Percentiles rank a stretch among this genome's conserved stretches.
Conservation (phyloP, 2,329 filamentous ascomycete genomes). For the Phyllosticta capitalensis region DNA sequence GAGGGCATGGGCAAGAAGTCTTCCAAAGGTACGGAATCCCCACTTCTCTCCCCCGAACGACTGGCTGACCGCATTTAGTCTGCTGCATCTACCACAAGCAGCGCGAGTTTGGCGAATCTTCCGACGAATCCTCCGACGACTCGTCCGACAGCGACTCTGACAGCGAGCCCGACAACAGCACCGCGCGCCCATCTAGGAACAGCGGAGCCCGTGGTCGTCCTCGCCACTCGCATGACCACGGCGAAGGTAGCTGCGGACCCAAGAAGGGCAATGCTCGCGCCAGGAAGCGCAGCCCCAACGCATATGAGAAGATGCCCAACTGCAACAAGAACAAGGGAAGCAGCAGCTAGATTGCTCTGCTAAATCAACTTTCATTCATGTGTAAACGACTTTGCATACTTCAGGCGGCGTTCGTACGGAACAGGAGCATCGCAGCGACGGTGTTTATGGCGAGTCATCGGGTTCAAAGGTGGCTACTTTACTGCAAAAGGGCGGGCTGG, state of each 20-base stretch:
- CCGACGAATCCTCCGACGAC: constrained; percentile 64
- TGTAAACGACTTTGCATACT: constrained; percentile 8
- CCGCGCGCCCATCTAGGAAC: constrained; percentile 30
- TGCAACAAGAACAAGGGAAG: constrained; percentile 7
- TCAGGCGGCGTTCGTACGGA: constrained; percentile 1
- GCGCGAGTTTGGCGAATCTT: constrained; percentile 51
- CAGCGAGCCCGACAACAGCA: constrained; percentile 44
- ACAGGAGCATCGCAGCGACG: constrained; percentile 8
- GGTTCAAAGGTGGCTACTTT: neutral
- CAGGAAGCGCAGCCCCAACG: constrained; percentile 62
- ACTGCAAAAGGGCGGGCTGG: neutral
- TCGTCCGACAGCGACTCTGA: constrained; percentile 45
- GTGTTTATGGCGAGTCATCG: neutral
- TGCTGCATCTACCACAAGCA: constrained; percentile 97
- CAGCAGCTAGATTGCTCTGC: neutral
- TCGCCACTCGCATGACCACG: constrained; percentile 20
- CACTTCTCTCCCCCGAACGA: neutral
- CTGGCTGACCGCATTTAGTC: constrained; percentile 46
- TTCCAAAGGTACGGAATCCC: constrained; percentile 62
- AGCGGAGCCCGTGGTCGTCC: constrained; percentile 17
- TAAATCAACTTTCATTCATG: neutral
- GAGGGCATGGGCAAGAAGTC: constrained; percentile 90
- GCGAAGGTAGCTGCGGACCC: constrained; percentile 25
- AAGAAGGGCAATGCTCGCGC: constrained; percentile 30
- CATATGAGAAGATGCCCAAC: constrained; percentile 68